Evolutionary conservation across 306 rosid species (phyloP), one percentile per base, ranked within the genome.

Genomic region (Cicer yamashitae): DNA sequence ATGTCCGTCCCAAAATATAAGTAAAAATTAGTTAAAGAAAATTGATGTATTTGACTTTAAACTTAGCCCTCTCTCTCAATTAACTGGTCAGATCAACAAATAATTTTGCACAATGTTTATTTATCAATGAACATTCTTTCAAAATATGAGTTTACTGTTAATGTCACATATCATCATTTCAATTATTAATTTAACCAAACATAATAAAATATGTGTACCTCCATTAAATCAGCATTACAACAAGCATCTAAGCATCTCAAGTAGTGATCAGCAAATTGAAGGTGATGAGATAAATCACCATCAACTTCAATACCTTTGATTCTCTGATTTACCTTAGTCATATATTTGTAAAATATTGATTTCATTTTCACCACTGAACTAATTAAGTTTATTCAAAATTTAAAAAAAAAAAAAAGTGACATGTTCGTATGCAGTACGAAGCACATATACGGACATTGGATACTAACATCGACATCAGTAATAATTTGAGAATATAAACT

Each of bases 281-380:
- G 78, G 37, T 85, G 89, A 17, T 78, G 82, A 60, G 86, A 79
- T 37, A 60, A 64, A 14, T 83, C 79, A 51, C 84, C 64, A 57
- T 73, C 88, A 67, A 73, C 82, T 60, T 75, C 90, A 71, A 61
- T 48, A 83, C 82, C 81, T 37, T 81, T 73, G 81, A 64, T 70
- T 53, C 84, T 87, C 93, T 88, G 83, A 74, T 11, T 58, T 25
- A 58, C 65, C 65, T 58, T 58, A 51, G 14, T 14, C 9, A 30
- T 30, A 22, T 58, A 25, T 5, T 6, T 25, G 1, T 7, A 51
- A 51, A 53, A 5, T 7, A 14, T 47, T 2, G 10, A 52, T 52
- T 52, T 52, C 10, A 14, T 52, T 51, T 50, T 57, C 40, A 20
- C 7, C 38, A 22, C 38, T 22, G 1, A 20, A 22, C 63, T 57